A percentile compares a stretch with the other conserved stretches of the same genome.
Conservation (phyloP, 2,329 filamentous ascomycete genomes). For the Rhynchosporium secalis region DNA sequence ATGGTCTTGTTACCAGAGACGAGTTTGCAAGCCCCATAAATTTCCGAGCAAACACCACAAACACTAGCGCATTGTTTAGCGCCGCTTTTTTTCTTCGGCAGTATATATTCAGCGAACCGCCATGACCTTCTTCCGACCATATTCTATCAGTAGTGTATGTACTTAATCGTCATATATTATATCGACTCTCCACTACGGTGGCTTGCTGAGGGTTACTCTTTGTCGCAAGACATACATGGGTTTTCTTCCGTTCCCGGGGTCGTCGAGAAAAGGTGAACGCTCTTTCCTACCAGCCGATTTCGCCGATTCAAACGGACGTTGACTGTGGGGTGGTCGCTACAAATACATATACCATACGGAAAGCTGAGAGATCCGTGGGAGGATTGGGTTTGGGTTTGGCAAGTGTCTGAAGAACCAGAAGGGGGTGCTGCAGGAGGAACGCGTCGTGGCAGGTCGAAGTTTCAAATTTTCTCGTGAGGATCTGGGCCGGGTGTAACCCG, state of each 20-base stretch:
- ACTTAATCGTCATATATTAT: conserved; percentile 43
- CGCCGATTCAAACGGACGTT: conserved; percentile 41
- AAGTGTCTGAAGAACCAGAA: neutral
- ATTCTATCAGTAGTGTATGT: conserved; percentile 43
- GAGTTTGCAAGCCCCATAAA: too few species aligned
- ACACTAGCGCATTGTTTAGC: too few species aligned
- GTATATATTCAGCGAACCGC: conserved; percentile 3
- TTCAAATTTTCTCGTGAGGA: neutral
- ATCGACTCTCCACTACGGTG: conserved; percentile 44
- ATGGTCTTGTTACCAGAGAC: too few species aligned
- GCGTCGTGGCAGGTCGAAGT: neutral
- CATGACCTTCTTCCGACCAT: conserved; percentile 29
- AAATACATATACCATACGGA: conserved; percentile 23
- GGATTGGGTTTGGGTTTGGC: conserved; percentile 2
- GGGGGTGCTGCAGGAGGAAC: neutral
- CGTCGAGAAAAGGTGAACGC: conserved; percentile 43
- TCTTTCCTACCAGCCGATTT: conserved; percentile 47
- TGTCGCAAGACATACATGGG: conserved; percentile 36
- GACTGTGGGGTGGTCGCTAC: conserved; percentile 48
- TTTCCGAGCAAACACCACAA: too few species aligned
- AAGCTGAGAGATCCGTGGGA: neutral
- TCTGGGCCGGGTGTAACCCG: neutral
- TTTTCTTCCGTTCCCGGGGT: conserved; percentile 47
- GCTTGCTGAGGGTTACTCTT: conserved; percentile 45
- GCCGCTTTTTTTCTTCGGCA: neutral